These are phyloP conservation scores for Euphorbia schlechtendalii DNA, from an alignment of 441 rosid species.

Conservation along the genomic window DNA sequence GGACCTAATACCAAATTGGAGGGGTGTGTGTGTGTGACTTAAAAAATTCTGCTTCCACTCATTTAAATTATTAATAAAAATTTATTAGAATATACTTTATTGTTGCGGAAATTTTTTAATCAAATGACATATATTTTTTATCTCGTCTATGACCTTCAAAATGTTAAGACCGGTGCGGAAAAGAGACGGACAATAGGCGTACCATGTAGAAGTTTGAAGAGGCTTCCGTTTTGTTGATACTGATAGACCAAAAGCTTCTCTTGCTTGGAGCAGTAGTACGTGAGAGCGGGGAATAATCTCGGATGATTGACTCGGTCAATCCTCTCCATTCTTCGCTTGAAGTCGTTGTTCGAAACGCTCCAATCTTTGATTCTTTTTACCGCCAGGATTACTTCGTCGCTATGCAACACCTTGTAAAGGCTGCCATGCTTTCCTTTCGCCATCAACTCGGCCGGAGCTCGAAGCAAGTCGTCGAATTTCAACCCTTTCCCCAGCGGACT, in stretches of 20 bases:
- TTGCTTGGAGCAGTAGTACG: conserved; percentile 48
- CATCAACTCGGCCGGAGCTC: conserved; percentile 51
- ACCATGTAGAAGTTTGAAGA: conserved; percentile 57
- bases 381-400: conserved; percentile 30
- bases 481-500: conserved; percentile 31
- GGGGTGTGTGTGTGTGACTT: too few relatives aligned
- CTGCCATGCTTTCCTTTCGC: conserved; percentile 60
- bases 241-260: conserved; percentile 56
- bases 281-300: conserved; percentile 35
- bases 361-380: conserved; percentile 49
- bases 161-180: too few relatives aligned
- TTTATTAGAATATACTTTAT: too few relatives aligned
- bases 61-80: too few relatives aligned
- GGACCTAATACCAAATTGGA: too few relatives aligned
- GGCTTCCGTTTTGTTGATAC: conserved; percentile 49
- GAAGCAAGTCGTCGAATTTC: conserved; percentile 53
- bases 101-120: too few relatives aligned
- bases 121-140: too few relatives aligned
- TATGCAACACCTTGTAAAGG: conserved; percentile 44
- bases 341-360: conserved; percentile 31
- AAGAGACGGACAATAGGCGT: conserved; percentile 9
- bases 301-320: conserved; percentile 40
- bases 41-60: too few relatives aligned
- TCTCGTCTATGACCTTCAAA: too few relatives aligned
- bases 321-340: conserved; percentile 40